Evolutionary conservation across 139 green algal species (phyloP), one percentile per base, ranked within the genome.

Genomic region (Picochlorum sp.): DNA sequence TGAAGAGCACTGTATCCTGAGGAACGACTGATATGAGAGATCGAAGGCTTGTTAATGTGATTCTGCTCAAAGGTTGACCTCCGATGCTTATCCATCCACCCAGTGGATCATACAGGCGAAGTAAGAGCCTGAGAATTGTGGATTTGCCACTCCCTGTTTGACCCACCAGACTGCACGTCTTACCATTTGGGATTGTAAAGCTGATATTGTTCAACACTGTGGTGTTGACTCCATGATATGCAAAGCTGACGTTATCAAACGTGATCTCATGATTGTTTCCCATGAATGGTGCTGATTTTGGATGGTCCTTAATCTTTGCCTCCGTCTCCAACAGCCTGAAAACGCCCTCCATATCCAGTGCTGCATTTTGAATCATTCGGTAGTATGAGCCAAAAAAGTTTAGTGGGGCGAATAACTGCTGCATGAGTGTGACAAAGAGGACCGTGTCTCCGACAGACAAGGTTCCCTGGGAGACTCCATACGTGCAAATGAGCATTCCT

Each of bases 1-100:
- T 96, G 84, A 98, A 98, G 6, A 98, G 81, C 38, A 95, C 85
- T 69, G 90, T 83, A 74, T 97, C 90, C 73, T 96, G 89, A 8
- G 64, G 71, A 24, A 78, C 56, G 10, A 79, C 73, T 34, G 82
- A 32, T 57, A 92, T 77, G 7, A 70, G 62, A 0, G 20, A 23
- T 3, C 82, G 67, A 58, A 90, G 71, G 6, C 70, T 85, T 11
- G 47, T 15, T 68, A 91, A 86, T 16, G 80, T 96, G 26, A 96
- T 78, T 30, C 69, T 20, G 1, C 62, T 44, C 0, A 96, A 62
- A 62, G 95, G 81, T 63, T 84, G 69, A 9, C 86, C 88, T 45
- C 94, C 81, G 2, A 97, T 60, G 4, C 62, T 55, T 24, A 97
- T 76, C 1, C 54, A 49, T 16, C 91, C 91, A 0, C 34, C 72